Evolutionary conservation across 495 filamentous ascomycete genomes (phyloP).

Genomic region (Penicillium steckii): DNA sequence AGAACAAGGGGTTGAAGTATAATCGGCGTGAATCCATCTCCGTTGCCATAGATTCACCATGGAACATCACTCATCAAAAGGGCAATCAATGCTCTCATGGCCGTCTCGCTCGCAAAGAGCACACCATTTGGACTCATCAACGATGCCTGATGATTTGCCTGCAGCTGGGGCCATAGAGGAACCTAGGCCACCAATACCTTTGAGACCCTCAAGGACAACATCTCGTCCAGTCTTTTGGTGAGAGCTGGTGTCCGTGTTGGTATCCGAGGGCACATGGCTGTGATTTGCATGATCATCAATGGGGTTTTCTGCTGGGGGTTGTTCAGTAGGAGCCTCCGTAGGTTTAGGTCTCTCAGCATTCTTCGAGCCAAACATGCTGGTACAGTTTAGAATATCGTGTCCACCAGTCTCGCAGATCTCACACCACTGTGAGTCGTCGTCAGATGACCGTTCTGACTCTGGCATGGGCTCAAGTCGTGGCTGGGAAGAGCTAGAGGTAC

Average conservation of each 20-base stretch:
- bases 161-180: slow-evolving; percentile 54
- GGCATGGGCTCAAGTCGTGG: slow-evolving; percentile 55
- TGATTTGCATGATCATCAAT: slow-evolving; percentile 13
- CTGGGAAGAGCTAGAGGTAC: slow-evolving; percentile 33
- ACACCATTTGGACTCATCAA: slow-evolving; percentile 92
- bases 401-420: slow-evolving; percentile 94
- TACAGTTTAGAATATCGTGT: slow-evolving; percentile 91
- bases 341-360: slow-evolving; percentile 19
- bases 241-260: slow-evolving; percentile 17
- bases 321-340: slow-evolving; percentile 12
- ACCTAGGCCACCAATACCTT: slow-evolving; percentile 52
- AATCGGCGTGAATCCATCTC: slow-evolving; percentile 2
- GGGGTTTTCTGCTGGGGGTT: slow-evolving; percentile 19
- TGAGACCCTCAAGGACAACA: slow-evolving; percentile 62
- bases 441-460: slow-evolving; percentile 71
- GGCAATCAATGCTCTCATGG: slow-evolving; percentile 93
- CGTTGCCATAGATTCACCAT: slow-evolving; percentile 12
- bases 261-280: slow-evolving; percentile 13
- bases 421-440: slow-evolving; percentile 83
- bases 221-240: slow-evolving; percentile 43
- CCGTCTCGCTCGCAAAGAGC: slow-evolving; percentile 95
- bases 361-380: slow-evolving; percentile 70
- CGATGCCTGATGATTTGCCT: slow-evolving; percentile 74
- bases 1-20: slow-evolving; percentile 13
- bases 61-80: slow-evolving; percentile 77